Base-by-base conservation (phyloP, 768 basidiomycete species). In the Brasilioporus rufonigricans region DNA sequence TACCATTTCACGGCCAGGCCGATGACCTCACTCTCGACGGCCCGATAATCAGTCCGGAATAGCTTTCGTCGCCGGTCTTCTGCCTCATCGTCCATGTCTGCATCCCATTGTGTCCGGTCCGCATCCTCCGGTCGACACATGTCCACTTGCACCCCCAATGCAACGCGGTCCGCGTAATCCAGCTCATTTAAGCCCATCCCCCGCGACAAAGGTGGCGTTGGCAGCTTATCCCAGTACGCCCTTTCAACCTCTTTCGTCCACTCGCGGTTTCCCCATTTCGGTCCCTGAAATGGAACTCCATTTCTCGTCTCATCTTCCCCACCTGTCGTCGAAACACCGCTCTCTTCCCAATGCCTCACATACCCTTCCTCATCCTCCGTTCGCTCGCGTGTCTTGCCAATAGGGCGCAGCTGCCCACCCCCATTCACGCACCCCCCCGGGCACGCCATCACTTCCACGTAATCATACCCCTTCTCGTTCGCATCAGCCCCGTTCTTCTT, bases 391-490 rank as follows among this genome's bases (percentile, higher is more conserved):
- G 50, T 52, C 40, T 58, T 59, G 41, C 56, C 38, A 41, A 52
- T 56, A 23, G 57, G 60, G 32, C 64, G 57, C 39, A 70, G 70
- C 75, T 98, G 97, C 6, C 97, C 97, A 21, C 96, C 97, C 9
- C 97, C 97, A 68, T 98, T 98, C 39, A 97, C 92, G 70, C 97
- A 98, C 18, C 97, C 97, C 0, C 89, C 86, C 0, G 97, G 97
- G 75, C 97, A 99, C 32, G 97, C 97, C 97, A 99, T 98, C 58
- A 99, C 93, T 67, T 97, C 94, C 38, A 96, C 86, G 70, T 93
- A 97, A 73, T 96, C 93, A 68, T 92, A 92, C 40, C 78, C 75
- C 48, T 70, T 73, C 49, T 79, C 77, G 12, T 70, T 74, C 43
- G 62, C 66, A 48, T 70, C 71, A 36, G 43, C 65, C 14, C 64